These are phyloP conservation scores for Acrodontium crateriforme DNA, from an alignment of 2,329 filamentous ascomycete species.

Conservation along the genomic window DNA sequence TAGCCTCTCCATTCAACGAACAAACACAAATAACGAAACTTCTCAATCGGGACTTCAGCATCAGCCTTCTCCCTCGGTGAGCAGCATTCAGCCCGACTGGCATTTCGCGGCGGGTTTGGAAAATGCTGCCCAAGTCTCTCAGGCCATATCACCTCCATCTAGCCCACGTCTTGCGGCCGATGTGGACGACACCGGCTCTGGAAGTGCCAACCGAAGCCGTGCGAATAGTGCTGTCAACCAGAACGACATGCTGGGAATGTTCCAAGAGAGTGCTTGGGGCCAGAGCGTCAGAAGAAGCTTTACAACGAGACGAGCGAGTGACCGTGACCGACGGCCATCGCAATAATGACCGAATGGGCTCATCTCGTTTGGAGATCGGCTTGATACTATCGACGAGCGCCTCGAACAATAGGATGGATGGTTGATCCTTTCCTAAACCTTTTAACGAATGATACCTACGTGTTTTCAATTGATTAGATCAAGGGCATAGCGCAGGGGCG, in stretches of 20 bases:
- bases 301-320: constrained; percentile 43
- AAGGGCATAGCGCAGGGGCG: background rate
- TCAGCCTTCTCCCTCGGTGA: constrained; percentile 12
- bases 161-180: constrained; percentile 9
- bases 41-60: too few species aligned
- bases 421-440: background rate
- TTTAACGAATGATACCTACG: too few species aligned
- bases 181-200: constrained; percentile 3
- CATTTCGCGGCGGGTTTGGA: constrained; percentile 32
- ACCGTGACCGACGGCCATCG: constrained; percentile 15
- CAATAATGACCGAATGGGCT: constrained; percentile 4
- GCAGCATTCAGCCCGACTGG: constrained; percentile 28
- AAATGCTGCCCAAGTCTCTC: constrained; percentile 20
- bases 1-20: constrained; percentile 18
- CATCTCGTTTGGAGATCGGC: background rate
- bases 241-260: constrained; percentile 65
- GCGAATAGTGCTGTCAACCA: constrained; percentile 58
- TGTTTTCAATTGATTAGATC: background rate
- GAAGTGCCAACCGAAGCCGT: constrained; percentile 35
- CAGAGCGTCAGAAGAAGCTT: constrained; percentile 84
- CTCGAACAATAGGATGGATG: background rate
- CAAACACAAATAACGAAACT: constrained; percentile 9
- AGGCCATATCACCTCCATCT: constrained; percentile 17
- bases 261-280: constrained; percentile 85
- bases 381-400: background rate